Evolutionary conservation across 495 filamentous ascomycete genomes (phyloP), one percentile per base, ranked within the genome.

Genomic region (Tuber aestivum): DNA sequence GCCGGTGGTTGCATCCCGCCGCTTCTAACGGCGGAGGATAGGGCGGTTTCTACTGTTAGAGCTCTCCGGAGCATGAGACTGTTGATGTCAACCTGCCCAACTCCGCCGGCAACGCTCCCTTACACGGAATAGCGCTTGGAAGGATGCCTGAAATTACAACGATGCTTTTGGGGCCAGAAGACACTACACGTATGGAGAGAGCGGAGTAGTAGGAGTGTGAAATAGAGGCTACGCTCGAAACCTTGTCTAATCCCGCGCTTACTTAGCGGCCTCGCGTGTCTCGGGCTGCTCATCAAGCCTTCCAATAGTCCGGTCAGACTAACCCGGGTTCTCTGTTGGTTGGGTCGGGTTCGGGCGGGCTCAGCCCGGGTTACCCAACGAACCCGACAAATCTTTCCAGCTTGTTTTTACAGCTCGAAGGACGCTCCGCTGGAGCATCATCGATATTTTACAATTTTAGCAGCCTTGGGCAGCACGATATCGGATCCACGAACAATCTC

Each of bases 1-100:
- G 65, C 70, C 20, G 68, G 70, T 38, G 44, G 71, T 8, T 72
- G 71, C 23, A 78, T 76, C 6, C 76, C 77, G 18, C 76, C 78
- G 18, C 76, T 74, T n/a, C 48, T 79, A 7, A 69, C 75, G n/a
- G 77, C 76, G 56, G 56, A 61, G n/a, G 8, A 23, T 5, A 10
- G 50, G n/a, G n/a, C 12, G n/a, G n/a, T 32, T 32, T 32, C 56
- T 5, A 10, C 56, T 61, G 56, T 32, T n/a, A 61, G 56, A 18
- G 56, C 56, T 32, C 56, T 61, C n/a, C 56, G 1, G 56, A 16
- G 3, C 27, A 61, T 32, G 27, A 16, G 16, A 12, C 10, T 2
- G 12, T 32, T 16, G 50, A 61, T 61, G n/a, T 32, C 56, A 61
- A 61, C 56, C 56, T 61, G 2, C 3, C 1, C 3, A 61, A 6